Base-by-base conservation (phyloP, 2,329 filamentous ascomycete species). In the Diaporthe sp. region DNA sequence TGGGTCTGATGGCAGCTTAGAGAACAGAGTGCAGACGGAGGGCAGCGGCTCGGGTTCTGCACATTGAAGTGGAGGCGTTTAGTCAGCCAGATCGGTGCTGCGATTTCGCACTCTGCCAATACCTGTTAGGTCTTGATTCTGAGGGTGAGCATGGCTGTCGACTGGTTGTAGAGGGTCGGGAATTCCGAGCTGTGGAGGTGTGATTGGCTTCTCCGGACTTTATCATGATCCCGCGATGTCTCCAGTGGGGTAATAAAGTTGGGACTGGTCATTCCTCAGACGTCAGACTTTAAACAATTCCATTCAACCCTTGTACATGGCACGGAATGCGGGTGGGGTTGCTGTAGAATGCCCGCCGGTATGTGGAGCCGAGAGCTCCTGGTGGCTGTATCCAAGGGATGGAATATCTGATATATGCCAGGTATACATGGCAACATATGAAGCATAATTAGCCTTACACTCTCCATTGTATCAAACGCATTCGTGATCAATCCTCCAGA, bases 161-260 rank as follows among this genome's bases (percentile, higher is more conserved):
- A 34, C 28, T 2, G 25, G 10, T 9, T 13, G 4, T 12, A 13
- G 2, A 49, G 19, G 10, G 28, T 25, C 61, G 61, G 44, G 19
- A 37, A n/a, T 34, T 34, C 61, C 61, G 44, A 22, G 19, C 19
- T 31, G 44, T 17, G 44, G 46, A 39, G 1, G 2, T 25, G 19
- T 68, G 60, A 9, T 37, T 68, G 10, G 62, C 62, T 51, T 17
- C 46, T 46, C 22, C 61, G 61, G 61, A 37, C 61, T 67, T 37
- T 67, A 37, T 17, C 28, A 67, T n/a, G 44, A 51, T 28, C 61
- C 61, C 44, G 44, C 28, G 44, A 46, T 28, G 28, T 37, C 28
- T 51, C 6, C 61, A n/a, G 25, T n/a, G 61, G 13, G 60, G 60
- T 3, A 0, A 9, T 9, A 34, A 15, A 25, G 61, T 51, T 37